These are phyloP conservation scores for Sporisorium exsertum DNA, from an alignment of 1,284 basidiomycete genomes.

Conservation along the genomic window DNA sequence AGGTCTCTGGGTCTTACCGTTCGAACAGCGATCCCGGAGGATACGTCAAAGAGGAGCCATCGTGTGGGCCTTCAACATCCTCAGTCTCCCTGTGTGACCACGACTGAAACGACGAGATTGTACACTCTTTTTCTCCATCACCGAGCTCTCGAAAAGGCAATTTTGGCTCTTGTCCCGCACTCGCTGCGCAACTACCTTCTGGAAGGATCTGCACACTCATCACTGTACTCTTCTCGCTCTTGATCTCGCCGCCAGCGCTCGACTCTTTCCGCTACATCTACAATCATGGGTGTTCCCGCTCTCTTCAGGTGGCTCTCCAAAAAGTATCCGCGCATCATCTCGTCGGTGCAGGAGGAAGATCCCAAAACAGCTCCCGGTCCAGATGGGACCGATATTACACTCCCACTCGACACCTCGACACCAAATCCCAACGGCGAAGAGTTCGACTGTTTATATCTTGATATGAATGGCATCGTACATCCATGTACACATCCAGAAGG, in stretches of 20 bases:
- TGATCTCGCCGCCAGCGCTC: not conserved
- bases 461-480: constrained; percentile 77
- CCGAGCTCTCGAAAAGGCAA: not conserved
- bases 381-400: constrained; percentile 77
- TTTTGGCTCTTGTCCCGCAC: not conserved
- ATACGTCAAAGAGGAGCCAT: too few relatives aligned
- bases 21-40: too few relatives aligned
- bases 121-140: not conserved
- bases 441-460: constrained; percentile 93
- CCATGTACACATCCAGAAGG: constrained; percentile 99
- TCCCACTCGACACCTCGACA: constrained; percentile 84
- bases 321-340: constrained; percentile 69
- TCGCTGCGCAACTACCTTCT: not conserved
- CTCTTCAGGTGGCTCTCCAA: constrained; percentile 70
- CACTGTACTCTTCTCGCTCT: not conserved
- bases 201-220: not conserved
- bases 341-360: constrained; percentile 67
- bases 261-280: not conserved
- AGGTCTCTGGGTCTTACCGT: not conserved
- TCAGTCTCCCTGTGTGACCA: not conserved
- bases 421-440: constrained; percentile 97
- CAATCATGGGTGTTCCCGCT: constrained; percentile 66
- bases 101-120: not conserved
- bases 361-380: constrained; percentile 56
- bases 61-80: too few relatives aligned